These are phyloP conservation scores for Penicillium sp. DNA, from an alignment of 2,329 filamentous ascomycete species.

Conservation along the genomic window DNA sequence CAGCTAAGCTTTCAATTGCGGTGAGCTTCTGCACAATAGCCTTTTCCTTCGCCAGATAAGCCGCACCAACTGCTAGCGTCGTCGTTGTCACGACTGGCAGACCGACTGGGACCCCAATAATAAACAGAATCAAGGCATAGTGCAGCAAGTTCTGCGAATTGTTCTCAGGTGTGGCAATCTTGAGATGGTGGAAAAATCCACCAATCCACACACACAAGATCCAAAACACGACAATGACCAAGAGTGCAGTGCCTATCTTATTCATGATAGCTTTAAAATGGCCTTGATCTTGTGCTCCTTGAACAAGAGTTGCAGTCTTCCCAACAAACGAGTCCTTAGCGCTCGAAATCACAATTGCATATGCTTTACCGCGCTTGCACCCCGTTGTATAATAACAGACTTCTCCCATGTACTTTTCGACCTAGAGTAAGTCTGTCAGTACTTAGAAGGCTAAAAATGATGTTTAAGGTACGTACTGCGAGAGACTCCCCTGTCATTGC, in stretches of 20 bases:
- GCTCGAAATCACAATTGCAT: slow-evolving; percentile 66
- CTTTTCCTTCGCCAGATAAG: slow-evolving; percentile 75
- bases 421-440: slow-evolving; percentile 4
- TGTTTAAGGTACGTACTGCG: slow-evolving; percentile 38
- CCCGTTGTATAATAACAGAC: slow-evolving; percentile 76
- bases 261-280: slow-evolving; percentile 85
- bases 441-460: too few species aligned
- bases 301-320: slow-evolving; percentile 71
- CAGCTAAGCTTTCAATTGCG: slow-evolving; percentile 72
- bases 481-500: slow-evolving; percentile 80
- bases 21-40: slow-evolving; percentile 79
- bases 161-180: slow-evolving; percentile 53
- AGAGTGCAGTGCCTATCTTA: slow-evolving; percentile 71
- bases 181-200: slow-evolving; percentile 72
- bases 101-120: slow-evolving; percentile 78
- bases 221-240: slow-evolving; percentile 76
- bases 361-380: slow-evolving; percentile 78
- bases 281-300: slow-evolving; percentile 73
- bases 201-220: slow-evolving; percentile 75
- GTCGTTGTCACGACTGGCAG: slow-evolving; percentile 77
- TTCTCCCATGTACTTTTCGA: slow-evolving; percentile 66
- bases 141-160: slow-evolving; percentile 65
- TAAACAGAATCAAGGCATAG: slow-evolving; percentile 70
- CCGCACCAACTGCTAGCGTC: slow-evolving; percentile 73
- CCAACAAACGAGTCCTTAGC: slow-evolving; percentile 75